Conservation (phyloP, 2,329 filamentous ascomycete species). For the Pseudovirgaria hyperparasitica region DNA sequence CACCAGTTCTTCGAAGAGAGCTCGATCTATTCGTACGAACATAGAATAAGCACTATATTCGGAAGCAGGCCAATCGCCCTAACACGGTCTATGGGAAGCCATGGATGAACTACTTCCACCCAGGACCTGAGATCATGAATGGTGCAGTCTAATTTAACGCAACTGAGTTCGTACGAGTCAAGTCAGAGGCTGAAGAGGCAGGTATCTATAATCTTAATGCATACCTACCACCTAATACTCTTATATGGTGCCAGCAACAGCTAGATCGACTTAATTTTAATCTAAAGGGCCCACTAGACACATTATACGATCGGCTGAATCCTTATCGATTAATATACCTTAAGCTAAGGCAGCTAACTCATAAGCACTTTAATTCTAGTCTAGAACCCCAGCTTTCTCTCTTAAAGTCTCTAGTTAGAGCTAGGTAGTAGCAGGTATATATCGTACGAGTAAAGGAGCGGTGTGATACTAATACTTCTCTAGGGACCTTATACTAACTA, state of each 20-base stretch:
- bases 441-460: background rate
- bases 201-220: background rate
- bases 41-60: constrained; percentile 1
- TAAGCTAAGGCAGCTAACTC: background rate
- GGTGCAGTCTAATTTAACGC: constrained; percentile 1
- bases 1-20: constrained; percentile 1
- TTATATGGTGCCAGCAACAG: background rate
- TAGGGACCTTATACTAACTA: background rate
- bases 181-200: no score
- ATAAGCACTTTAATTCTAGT: background rate
- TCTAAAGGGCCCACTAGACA: no score
- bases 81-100: constrained; percentile 1
- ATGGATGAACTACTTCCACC: background rate
- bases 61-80: constrained; percentile 1
- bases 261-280: constrained; percentile 1
- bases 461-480: background rate
- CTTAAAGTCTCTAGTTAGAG: no score
- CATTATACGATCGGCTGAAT: background rate
- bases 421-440: constrained; percentile 1
- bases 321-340: constrained; percentile 1
- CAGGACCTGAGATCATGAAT: constrained; percentile 1
- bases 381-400: background rate
- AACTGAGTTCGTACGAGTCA: constrained; percentile 1
- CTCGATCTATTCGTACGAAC: constrained; percentile 1
- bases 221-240: background rate